Evolutionary conservation across 2,329 filamentous ascomycete genomes (phyloP), one percentile per base, ranked within the genome.

Genomic region (Fusarium bactridioides): DNA sequence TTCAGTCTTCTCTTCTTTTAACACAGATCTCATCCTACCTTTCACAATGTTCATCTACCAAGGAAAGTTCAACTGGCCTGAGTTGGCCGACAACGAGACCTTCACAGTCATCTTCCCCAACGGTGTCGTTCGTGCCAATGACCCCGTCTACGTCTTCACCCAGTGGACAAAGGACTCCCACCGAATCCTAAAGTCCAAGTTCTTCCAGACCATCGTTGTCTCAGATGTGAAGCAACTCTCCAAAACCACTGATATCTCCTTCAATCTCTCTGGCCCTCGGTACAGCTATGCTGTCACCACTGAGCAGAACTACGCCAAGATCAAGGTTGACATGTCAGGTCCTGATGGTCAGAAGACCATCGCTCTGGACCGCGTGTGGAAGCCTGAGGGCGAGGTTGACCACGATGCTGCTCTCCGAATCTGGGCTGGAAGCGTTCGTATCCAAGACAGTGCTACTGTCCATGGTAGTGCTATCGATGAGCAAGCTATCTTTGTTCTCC

Each of bases 221-320:
- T 0, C 0, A 0, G 3, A 58, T 0, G 0, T 58, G 15, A 58
- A 50, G 21, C 29, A 37, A 2, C 31, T 47, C 1, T 0, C 19
- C 10, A 53, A 37, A 0, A 3, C 55, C 23, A 37, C 23, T 0
- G 55, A 58, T 16, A 2, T 58, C 31, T 1, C 10, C 6, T 58
- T 58, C 31, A 58, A 0, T 0, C 55, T 58, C 3, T 1, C 55
- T 0, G 55, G 55, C n/a, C n/a, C n/a, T n/a, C n/a, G n/a, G n/a
- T 5, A 37, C 16, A 37, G 0, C 15, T 31, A 19, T 37, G 21
- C 0, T 0, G 7, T 58, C 2, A 58, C 55, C 41, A 58, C 55
- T 15, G 27, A 58, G 41, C 55, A 58, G 31, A 58, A 48, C 19
- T 58, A 48, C 8, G 0, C 0, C 31, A 58, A 58, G 31, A 11